Percentiles rank a stretch among this genome's conserved stretches.
Conservation (phyloP, 1,139 yeast genomes). For the Geotrichum fermentans region DNA sequence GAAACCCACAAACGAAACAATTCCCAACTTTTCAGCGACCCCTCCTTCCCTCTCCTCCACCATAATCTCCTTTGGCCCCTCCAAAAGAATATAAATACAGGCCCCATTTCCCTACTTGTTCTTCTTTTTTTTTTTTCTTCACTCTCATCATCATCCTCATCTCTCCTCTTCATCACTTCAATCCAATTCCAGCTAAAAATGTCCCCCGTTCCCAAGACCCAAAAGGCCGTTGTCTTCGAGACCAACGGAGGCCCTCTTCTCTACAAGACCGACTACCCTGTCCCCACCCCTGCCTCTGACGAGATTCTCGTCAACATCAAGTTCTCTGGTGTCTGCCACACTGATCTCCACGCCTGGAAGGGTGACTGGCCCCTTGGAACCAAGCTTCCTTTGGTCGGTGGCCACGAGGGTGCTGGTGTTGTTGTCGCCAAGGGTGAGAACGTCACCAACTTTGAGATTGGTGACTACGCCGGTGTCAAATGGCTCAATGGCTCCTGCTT, state of each 20-base stretch:
- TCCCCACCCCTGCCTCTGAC: constrained; percentile 55
- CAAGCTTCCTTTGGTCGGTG: constrained; percentile 69
- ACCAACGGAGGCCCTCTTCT: constrained; percentile 59
- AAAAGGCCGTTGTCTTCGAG: constrained; percentile 69
- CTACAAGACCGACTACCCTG: constrained; percentile 56
- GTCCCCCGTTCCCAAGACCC: constrained; percentile 52
- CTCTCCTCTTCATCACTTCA: neutral
- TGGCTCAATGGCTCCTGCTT: constrained; percentile 68
- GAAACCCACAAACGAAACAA: no score
- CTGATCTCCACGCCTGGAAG: constrained; percentile 68
- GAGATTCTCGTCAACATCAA: constrained; percentile 59
- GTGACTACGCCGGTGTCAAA: constrained; percentile 75
- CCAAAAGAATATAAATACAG: constrained; percentile 15
- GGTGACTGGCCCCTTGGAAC: constrained; percentile 67
- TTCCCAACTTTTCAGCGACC: no score
- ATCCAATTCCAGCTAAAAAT: constrained; percentile 9
- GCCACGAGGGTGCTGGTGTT: constrained; percentile 85
- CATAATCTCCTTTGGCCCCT: no score
- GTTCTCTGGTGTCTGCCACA: constrained; percentile 66
- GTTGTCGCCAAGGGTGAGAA: constrained; percentile 68
- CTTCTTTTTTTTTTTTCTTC: neutral
- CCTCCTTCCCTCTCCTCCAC: no score
- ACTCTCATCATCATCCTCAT: constrained; percentile 7
- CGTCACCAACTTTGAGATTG: constrained; percentile 66
- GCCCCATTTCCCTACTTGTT: neutral